Evolutionary conservation across 2,329 filamentous ascomycete species (phyloP).

Genomic region (Fonsecaea pugnacius): DNA sequence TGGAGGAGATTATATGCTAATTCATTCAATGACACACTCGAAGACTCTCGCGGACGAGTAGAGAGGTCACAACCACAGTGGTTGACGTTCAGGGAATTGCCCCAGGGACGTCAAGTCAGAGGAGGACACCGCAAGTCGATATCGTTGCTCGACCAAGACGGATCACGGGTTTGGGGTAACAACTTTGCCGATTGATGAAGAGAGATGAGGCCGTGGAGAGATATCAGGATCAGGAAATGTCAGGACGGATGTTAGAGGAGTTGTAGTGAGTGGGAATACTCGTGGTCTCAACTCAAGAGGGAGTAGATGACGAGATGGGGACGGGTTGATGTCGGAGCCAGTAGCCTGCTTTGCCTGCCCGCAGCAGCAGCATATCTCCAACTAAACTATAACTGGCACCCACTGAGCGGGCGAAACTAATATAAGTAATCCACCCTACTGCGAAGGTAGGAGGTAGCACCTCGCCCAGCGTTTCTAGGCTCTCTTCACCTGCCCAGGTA

Average conservation of each 20-base stretch:
- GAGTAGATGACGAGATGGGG: conserved; percentile 9
- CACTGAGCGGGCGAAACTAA: background rate
- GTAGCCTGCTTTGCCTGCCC: background rate
- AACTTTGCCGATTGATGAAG: background rate
- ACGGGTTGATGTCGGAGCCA: conserved; percentile 21
- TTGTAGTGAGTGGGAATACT: conserved; percentile 6
- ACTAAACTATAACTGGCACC: conserved; percentile 16
- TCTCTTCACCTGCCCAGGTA: conserved; percentile 6
- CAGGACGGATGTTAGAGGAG: background rate
- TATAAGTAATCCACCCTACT: conserved; percentile 1
- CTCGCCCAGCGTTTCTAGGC: conserved; percentile 6
- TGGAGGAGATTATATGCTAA: background rate
- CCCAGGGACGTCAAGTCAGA: conserved; percentile 8
- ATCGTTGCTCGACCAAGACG: background rate
- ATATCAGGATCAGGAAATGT: conserved; percentile 1
- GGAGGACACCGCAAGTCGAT: background rate
- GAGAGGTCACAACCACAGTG: background rate
- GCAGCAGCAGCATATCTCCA: conserved; percentile 4
- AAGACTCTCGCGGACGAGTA: background rate
- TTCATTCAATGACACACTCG: conserved; percentile 10
- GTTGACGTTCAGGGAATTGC: conserved; percentile 7
- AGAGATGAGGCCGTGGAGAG: background rate
- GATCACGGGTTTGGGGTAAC: background rate
- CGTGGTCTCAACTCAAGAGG: conserved; percentile 8
- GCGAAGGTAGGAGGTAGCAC: background rate